Evolutionary conservation across 768 basidiomycete genomes (phyloP).

Genomic region (Cyclocybe aegerita): DNA sequence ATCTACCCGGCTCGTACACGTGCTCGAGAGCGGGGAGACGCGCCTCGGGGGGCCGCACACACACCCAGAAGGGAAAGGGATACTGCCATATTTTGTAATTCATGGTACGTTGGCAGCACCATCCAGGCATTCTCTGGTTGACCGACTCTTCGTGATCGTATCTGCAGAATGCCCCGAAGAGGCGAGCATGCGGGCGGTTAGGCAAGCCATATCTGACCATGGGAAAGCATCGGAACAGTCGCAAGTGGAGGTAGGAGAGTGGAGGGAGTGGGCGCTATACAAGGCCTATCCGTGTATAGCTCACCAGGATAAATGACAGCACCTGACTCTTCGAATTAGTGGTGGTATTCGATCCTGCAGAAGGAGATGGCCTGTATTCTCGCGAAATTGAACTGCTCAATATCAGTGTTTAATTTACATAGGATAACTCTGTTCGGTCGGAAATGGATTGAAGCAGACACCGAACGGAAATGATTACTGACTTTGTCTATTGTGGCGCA

Average conservation of each 20-base stretch:
- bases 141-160: not conserved
- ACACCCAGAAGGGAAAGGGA: slow-evolving; percentile 26
- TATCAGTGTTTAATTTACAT: too few species aligned
- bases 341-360: too few species aligned
- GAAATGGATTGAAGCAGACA: too few species aligned
- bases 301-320: slow-evolving; percentile 16
- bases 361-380: too few species aligned
- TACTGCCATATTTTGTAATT: slow-evolving; percentile 36
- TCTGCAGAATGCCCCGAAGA: slow-evolving; percentile 12
- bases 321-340: too few species aligned
- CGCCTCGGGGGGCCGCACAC: slow-evolving; percentile 23
- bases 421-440: too few species aligned
- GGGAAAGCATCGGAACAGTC: not conserved
- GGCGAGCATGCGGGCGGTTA: not conserved
- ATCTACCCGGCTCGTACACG: slow-evolving; percentile 24
- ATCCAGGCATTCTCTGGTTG: not conserved
- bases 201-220: not conserved
- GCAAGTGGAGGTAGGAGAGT: slow-evolving; percentile 13
- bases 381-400: too few species aligned
- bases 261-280: slow-evolving; percentile 43
- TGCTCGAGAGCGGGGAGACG: slow-evolving; percentile 39
- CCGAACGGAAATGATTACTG: too few species aligned
- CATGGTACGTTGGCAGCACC: slow-evolving; percentile 32
- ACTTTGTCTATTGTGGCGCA: too few species aligned
- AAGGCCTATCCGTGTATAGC: slow-evolving; percentile 47